Percentiles rank a stretch among this genome's conserved stretches.
These are phyloP conservation scores for Pichia phayaonensis DNA, from an alignment of 805 yeast species.

Conservation along the genomic window DNA sequence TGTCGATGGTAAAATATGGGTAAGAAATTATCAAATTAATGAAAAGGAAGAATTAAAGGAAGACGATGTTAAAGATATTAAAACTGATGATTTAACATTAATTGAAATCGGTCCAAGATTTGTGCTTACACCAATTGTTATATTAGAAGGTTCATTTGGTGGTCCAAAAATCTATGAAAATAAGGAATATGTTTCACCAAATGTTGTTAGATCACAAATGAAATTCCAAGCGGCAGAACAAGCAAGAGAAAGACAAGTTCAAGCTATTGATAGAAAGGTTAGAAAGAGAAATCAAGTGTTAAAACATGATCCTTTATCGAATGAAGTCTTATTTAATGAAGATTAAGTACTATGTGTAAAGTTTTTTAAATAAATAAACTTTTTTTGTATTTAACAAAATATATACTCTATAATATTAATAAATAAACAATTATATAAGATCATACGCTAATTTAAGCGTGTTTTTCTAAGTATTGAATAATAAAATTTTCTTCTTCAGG, in stretches of 20 bases:
- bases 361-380: background rate
- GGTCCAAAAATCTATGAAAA: slow-evolving; percentile 97
- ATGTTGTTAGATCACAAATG: slow-evolving; percentile 83
- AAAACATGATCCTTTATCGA: slow-evolving; percentile 75
- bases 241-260: slow-evolving; percentile 72
- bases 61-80: slow-evolving; percentile 10
- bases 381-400: background rate
- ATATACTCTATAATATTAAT: background rate
- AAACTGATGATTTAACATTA: slow-evolving; percentile 56
- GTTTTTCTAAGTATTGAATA: slow-evolving; percentile 53
- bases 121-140: slow-evolving; percentile 83
- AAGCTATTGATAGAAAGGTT: slow-evolving; percentile 67
- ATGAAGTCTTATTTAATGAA: slow-evolving; percentile 63
- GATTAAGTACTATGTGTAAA: background rate
- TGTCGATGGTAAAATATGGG: slow-evolving; percentile 92
- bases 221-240: slow-evolving; percentile 73
- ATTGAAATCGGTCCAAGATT: slow-evolving; percentile 97
- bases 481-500: slow-evolving; percentile 90
- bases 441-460: slow-evolving; percentile 13
- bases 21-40: slow-evolving; percentile 85
- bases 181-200: slow-evolving; percentile 94
- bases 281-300: slow-evolving; percentile 68
- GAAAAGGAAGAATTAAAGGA: slow-evolving; percentile 47
- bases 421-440: background rate
- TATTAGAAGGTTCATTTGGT: slow-evolving; percentile 93